These are phyloP conservation scores for Psilocybe azurescens DNA, from an alignment of 768 basidiomycete genomes.

Conservation along the genomic window DNA sequence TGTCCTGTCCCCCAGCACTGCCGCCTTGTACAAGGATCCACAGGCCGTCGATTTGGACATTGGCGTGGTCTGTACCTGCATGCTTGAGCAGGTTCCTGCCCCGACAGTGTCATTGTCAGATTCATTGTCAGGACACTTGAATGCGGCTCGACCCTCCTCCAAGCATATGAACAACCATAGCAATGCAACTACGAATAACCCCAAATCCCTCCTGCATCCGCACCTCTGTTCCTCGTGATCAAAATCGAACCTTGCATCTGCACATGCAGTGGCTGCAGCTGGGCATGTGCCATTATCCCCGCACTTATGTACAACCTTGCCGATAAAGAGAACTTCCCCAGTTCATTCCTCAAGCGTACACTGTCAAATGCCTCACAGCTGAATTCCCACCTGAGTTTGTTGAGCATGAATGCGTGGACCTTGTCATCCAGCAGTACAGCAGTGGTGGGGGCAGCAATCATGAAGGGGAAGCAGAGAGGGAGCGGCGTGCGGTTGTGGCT, in stretches of 20 bases:
- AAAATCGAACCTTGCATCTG: conserved; percentile 22
- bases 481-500: too few relatives aligned
- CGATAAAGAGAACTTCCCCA: conserved; percentile 86
- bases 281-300: conserved; percentile 31
- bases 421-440: too few relatives aligned
- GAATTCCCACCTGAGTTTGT: too few relatives aligned
- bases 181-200: conserved; percentile 16
- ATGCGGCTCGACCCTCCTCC: neutral
- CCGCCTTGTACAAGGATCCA: conserved; percentile 56
- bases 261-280: conserved; percentile 22
- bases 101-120: conserved; percentile 34
- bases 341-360: too few relatives aligned
- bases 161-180: neutral
- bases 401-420: too few relatives aligned
- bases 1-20: too few relatives aligned
- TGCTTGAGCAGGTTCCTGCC: too few relatives aligned
- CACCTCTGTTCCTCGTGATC: conserved; percentile 36
- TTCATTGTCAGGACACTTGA: conserved; percentile 9
- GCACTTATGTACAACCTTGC: conserved; percentile 66
- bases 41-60: too few relatives aligned
- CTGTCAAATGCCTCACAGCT: too few relatives aligned
- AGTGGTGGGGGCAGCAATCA: too few relatives aligned
- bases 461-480: too few relatives aligned
- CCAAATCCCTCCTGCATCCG: conserved; percentile 50
- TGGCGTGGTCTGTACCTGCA: too few relatives aligned